A percentile compares a stretch with the other conserved stretches of the same genome.
Evolutionary conservation across 148 eudicot species (phyloP).

Genomic region (Pouteria glomerata): DNA sequence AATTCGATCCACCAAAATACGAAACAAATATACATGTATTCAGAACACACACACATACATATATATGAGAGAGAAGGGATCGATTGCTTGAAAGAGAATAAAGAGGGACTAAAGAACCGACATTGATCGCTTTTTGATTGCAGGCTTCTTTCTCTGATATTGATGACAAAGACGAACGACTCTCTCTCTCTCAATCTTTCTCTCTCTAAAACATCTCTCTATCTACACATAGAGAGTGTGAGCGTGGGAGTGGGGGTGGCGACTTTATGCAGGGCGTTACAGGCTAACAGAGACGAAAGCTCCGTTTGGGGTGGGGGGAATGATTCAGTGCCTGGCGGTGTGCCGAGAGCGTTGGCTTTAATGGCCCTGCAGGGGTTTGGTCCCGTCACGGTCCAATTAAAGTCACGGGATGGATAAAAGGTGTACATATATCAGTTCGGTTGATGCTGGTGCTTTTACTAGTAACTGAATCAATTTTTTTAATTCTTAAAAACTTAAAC

Average conservation of each 20-base stretch:
- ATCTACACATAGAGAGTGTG: too few species aligned
- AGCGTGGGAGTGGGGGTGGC: background rate
- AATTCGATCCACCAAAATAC: background rate
- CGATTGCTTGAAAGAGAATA: conserved; percentile 2
- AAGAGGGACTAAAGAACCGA: conserved; percentile 24
- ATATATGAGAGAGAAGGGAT: background rate
- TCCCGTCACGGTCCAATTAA: conserved; percentile 2
- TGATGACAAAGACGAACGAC: background rate
- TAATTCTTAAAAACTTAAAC: too few species aligned
- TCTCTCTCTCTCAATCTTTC: conserved; percentile 8
- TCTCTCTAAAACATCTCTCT: too few species aligned
- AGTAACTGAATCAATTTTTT: too few species aligned
- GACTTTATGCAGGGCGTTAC: conserved; percentile 14
- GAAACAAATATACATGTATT: background rate
- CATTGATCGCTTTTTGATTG: conserved; percentile 19
- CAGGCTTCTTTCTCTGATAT: conserved; percentile 1
- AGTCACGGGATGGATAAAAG: background rate
- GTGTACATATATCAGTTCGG: too few species aligned
- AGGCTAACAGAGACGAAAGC: background rate
- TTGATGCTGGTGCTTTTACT: too few species aligned
- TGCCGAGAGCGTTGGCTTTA: background rate
- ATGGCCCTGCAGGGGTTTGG: background rate
- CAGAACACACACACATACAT: background rate
- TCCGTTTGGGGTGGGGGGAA: conserved; percentile 1
- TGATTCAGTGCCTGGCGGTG: background rate